Percentiles rank a stretch among this genome's conserved stretches.
phyloP scores from a whole-genome alignment of 75 land plant species.

The Chamaecyparis obtusa region DNA sequence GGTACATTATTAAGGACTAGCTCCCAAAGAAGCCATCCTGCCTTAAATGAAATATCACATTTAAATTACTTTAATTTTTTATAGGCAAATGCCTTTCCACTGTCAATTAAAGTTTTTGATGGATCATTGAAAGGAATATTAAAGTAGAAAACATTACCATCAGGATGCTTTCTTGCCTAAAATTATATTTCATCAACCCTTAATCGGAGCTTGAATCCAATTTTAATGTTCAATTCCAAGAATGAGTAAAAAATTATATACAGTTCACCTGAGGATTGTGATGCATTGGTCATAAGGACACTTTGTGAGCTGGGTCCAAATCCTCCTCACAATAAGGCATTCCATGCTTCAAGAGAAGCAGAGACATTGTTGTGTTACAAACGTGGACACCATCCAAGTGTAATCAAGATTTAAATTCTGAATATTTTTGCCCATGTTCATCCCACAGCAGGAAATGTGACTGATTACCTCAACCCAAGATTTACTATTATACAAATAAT shows the following conservation, averaged over 20 bases:
- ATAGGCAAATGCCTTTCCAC: neutral
- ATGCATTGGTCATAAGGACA: neutral
- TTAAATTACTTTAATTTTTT: neutral
- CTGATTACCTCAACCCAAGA: neutral
- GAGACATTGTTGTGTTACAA: neutral
- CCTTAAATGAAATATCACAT: neutral
- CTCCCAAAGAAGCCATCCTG: neutral
- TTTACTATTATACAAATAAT: neutral
- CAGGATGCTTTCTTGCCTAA: neutral
- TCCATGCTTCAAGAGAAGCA: neutral
- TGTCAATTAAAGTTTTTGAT: neutral
- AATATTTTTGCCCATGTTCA: neutral
- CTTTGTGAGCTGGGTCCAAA: neutral
- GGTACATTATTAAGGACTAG: no score
- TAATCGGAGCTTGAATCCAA: neutral
- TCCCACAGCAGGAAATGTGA: neutral
- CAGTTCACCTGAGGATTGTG: neutral
- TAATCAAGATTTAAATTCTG: neutral
- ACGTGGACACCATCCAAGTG: neutral
- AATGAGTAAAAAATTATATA: neutral
- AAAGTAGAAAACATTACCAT: neutral
- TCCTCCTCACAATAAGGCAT: neutral
- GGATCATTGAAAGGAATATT: neutral
- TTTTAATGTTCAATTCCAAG: neutral
- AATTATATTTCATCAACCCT: neutral